phyloP scores from a whole-genome alignment of 2,329 filamentous ascomycete species.

The Trichothecium sympodiale region DNA sequence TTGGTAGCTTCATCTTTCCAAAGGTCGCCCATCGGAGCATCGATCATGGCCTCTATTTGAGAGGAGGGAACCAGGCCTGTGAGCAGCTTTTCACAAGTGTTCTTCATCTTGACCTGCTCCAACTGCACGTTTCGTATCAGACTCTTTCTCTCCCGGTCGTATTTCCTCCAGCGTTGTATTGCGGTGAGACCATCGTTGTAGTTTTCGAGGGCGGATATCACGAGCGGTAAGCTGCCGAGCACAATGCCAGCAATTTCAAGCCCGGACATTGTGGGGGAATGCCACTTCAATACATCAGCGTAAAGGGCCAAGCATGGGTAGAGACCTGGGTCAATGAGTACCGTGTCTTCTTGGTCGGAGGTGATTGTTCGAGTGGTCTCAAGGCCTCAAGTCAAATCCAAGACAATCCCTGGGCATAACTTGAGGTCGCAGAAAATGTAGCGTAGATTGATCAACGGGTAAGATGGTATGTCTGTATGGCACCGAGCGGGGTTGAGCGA shows the following conservation, averaged over 20 bases:
- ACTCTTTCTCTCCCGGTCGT: constrained; percentile 11
- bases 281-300: too few relatives aligned
- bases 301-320: too few relatives aligned
- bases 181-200: constrained; percentile 12
- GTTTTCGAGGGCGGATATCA: constrained; percentile 9
- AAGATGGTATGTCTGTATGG: too few relatives aligned
- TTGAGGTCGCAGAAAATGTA: too few relatives aligned
- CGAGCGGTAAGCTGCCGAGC: constrained; percentile 10
- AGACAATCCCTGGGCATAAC: too few relatives aligned
- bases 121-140: constrained; percentile 13
- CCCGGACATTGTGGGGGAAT: constrained; percentile 13
- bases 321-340: too few relatives aligned
- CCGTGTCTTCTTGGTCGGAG: too few relatives aligned
- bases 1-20: constrained; percentile 13
- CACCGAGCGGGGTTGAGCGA: too few relatives aligned
- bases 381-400: too few relatives aligned
- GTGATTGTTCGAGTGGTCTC: too few relatives aligned
- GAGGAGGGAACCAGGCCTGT: constrained; percentile 10
- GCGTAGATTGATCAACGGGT: too few relatives aligned
- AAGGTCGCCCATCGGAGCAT: constrained; percentile 13
- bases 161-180: constrained; percentile 7
- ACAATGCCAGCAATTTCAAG: constrained; percentile 12
- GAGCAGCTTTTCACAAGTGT: constrained; percentile 19
- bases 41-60: constrained; percentile 17
- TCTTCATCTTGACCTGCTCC: constrained; percentile 14